phyloP scores from a whole-genome alignment of 164 flowering plant species.

The Piper longum region DNA sequence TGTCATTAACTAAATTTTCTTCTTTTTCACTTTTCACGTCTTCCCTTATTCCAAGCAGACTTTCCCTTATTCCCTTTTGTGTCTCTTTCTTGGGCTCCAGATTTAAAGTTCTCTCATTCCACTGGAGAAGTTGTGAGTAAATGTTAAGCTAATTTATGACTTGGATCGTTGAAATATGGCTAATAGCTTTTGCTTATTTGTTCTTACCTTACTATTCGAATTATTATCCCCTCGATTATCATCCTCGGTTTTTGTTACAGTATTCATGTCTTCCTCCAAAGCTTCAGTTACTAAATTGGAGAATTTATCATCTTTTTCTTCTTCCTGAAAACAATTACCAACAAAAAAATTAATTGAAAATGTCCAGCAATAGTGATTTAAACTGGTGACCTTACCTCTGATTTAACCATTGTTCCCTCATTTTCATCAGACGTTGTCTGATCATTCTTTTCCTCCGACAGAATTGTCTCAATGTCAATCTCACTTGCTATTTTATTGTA shows the following conservation, averaged over 20 bases:
- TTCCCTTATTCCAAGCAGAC: neutral
- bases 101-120: neutral
- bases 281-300: neutral
- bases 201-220: neutral
- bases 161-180: neutral
- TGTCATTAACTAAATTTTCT: too few relatives aligned
- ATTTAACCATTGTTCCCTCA: neutral
- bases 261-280: neutral
- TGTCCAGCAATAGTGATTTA: neutral
- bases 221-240: neutral
- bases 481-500: neutral
- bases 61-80: neutral
- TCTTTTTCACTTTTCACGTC: neutral
- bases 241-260: neutral
- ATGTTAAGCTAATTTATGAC: neutral
- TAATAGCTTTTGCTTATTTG: neutral
- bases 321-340: neutral
- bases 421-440: neutral
- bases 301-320: neutral
- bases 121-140: neutral
- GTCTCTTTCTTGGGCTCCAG: neutral
- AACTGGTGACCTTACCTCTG: neutral
- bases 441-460: neutral
- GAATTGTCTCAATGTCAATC: neutral
- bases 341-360: too few relatives aligned